Base-by-base conservation (phyloP, 2,329 filamentous ascomycete genomes). In the Trichoderma afroharzianum region DNA sequence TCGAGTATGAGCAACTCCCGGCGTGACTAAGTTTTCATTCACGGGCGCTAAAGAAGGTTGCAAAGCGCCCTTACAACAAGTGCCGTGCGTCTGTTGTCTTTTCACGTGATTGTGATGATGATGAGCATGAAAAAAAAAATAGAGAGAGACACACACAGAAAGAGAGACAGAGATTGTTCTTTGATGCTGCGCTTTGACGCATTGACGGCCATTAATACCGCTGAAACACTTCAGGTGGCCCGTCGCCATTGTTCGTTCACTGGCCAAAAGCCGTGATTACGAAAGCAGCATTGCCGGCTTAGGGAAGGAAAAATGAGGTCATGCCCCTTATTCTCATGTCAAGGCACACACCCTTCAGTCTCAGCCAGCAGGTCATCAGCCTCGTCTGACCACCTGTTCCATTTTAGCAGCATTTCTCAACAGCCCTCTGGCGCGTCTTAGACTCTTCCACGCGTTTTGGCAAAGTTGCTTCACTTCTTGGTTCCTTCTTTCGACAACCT, bases 301-400 rank as follows among this genome's bases (percentile, higher is more conserved):
- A 1, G 43, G 33, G 24, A 71, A 32, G 39, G 32, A 53, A 15
- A 43, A 33, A 53, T 70, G 71, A 72, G 71, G 71, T 72, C 71
- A 72, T 64, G 30, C 71, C 71, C 66, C 58, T 58, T 39, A 62
- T 72, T 70, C 50, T 6, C 33, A 58, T 58, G 55, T 30, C 71
- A 72, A 55, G 57, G 39, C 15, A 43, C 71, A 39, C 43, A 70
- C 68, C 47, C 43, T 36, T 70, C 63, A 55, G 63, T 64, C 59
- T 63, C 67, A 66, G 47, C 71, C 67, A 66, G 66, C 28, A 64
- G 71, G 71, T 69, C 71, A 72, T 63, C 71, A 70, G 66, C 71
- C 66, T 72, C 67, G 63, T 70, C 71, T 72, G 71, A 69, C 66
- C 71, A 72, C 66, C 66, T 70, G 53, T 59, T 69, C 28, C 61